phyloP scores from a whole-genome alignment of 208 protist species.

The Trypanosoma rangeli region DNA sequence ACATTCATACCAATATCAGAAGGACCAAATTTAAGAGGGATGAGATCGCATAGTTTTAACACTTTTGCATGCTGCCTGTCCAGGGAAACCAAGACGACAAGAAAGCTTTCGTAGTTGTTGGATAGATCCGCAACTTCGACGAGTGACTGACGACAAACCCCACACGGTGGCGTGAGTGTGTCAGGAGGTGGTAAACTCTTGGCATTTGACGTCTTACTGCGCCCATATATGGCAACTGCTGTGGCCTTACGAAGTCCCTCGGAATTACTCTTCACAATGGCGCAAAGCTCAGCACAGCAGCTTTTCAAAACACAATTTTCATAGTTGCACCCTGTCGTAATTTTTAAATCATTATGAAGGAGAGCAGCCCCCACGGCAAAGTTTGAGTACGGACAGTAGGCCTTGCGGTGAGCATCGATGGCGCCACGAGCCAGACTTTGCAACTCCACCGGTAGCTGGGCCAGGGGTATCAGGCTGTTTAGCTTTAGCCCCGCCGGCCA shows the following conservation, averaged over 20 bases:
- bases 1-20: conserved; percentile 74
- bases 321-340: conserved; percentile 84
- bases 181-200: conserved; percentile 30
- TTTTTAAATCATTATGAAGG: conserved; percentile 54
- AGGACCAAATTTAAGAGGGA: conserved; percentile 77
- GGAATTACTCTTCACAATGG: conserved; percentile 77
- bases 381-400: conserved; percentile 80
- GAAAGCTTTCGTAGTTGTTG: conserved; percentile 58
- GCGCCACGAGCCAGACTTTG: conserved; percentile 46
- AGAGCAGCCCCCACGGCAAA: conserved; percentile 82
- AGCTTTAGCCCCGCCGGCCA: neutral
- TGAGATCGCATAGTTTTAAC: conserved; percentile 54
- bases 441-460: conserved; percentile 39
- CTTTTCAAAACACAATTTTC: conserved; percentile 82
- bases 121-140: conserved; percentile 81
- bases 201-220: conserved; percentile 24
- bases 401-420: conserved; percentile 44
- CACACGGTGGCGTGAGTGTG: conserved; percentile 69
- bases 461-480: conserved; percentile 42
- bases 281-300: conserved; percentile 84
- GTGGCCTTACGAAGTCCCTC: conserved; percentile 64
- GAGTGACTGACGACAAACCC: conserved; percentile 81
- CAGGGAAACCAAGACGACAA: conserved; percentile 62
- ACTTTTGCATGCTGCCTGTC: conserved; percentile 54
- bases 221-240: conserved; percentile 81